These are phyloP conservation scores for Diplotaxis tenuifolia DNA, from an alignment of 345 rosid species.

Conservation along the genomic window DNA sequence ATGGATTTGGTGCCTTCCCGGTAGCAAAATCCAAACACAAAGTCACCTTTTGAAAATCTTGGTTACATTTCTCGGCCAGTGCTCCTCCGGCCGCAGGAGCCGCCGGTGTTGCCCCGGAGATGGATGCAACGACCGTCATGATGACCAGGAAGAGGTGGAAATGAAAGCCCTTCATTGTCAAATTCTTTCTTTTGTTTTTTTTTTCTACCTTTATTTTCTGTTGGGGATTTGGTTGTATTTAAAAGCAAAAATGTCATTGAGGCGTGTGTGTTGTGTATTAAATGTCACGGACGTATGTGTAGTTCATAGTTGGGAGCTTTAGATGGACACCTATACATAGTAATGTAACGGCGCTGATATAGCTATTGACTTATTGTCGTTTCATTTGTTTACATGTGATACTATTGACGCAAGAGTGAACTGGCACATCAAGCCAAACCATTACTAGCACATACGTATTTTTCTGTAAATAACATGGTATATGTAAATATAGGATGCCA, in stretches of 20 bases:
- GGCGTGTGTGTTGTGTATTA: slow-evolving; percentile 28
- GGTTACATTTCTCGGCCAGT: slow-evolving; percentile 38
- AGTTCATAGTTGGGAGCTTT: slow-evolving; percentile 40
- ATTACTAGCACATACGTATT: neutral
- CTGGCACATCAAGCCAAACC: neutral
- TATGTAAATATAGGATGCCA: neutral
- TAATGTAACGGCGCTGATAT: slow-evolving; percentile 6
- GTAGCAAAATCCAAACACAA: slow-evolving; percentile 61
- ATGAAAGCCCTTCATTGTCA: slow-evolving; percentile 21
- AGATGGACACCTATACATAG: slow-evolving; percentile 22
- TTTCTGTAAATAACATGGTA: neutral
- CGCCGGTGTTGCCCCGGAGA: slow-evolving; percentile 19
- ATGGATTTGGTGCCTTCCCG: slow-evolving; percentile 53
- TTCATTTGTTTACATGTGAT: neutral
- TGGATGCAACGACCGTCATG: slow-evolving; percentile 10
- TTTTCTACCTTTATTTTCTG: neutral
- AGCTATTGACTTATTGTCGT: slow-evolving; percentile 12
- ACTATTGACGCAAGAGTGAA: neutral
- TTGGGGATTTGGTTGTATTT: slow-evolving; percentile 26
- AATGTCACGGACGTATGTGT: slow-evolving; percentile 25
- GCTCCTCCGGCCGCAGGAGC: slow-evolving; percentile 19
- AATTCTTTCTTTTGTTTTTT: neutral
- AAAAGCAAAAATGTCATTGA: slow-evolving; percentile 16
- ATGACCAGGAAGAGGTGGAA: slow-evolving; percentile 22
- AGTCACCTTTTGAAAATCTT: slow-evolving; percentile 55